These are phyloP conservation scores for Meredithiella fracta DNA, from an alignment of 2,329 filamentous ascomycete species.

Conservation along the genomic window DNA sequence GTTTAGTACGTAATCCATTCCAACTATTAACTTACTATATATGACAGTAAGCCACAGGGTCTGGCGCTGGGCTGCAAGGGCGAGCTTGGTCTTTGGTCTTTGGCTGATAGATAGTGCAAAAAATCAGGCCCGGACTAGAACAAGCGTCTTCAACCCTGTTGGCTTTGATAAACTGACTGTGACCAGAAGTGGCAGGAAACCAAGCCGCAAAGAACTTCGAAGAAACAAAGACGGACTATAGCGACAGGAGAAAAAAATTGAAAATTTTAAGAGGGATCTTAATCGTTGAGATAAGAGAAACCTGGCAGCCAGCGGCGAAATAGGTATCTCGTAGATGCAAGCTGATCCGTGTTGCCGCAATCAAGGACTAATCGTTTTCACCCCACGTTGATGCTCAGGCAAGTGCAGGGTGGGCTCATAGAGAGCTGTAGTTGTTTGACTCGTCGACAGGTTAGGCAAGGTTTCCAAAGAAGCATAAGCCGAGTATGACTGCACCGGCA, in stretches of 20 bases:
- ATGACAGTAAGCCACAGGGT: not conserved
- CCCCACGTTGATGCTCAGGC: not conserved
- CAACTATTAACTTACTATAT: not conserved
- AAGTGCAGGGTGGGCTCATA: not conserved
- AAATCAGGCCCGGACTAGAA: slow-evolving; percentile 2
- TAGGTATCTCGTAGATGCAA: not conserved
- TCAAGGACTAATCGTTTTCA: not conserved
- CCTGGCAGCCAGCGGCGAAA: not conserved
- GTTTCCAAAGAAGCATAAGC: too few relatives aligned
- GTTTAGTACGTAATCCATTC: not conserved
- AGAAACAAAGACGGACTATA: not conserved
- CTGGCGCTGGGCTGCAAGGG: not conserved
- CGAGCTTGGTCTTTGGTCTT: not conserved
- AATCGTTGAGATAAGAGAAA: slow-evolving; percentile 9
- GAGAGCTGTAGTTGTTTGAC: too few relatives aligned
- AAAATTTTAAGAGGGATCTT: not conserved
- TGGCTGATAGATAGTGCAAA: not conserved
- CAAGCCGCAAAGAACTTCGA: not conserved
- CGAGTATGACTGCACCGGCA: too few relatives aligned
- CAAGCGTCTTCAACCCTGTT: not conserved
- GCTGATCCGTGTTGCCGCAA: not conserved
- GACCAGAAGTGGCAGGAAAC: not conserved
- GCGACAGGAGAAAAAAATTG: not conserved
- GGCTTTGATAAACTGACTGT: not conserved
- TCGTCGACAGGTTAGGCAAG: too few relatives aligned